These are phyloP conservation scores for Clavispora vitiphila DNA, from an alignment of 805 yeast species.

Conservation along the genomic window DNA sequence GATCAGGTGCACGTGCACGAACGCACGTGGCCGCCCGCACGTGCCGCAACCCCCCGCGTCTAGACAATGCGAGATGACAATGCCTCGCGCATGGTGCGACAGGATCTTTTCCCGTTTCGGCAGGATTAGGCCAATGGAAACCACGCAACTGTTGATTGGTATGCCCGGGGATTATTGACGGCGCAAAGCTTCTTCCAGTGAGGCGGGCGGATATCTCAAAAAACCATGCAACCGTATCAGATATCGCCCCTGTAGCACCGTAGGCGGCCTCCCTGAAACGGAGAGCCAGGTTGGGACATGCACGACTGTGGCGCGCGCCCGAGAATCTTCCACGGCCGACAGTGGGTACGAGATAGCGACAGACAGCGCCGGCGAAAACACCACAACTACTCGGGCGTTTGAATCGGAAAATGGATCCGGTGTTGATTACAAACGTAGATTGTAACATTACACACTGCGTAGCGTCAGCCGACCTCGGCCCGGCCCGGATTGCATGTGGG, in stretches of 20 bases:
- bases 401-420: neutral
- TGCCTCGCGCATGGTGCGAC: neutral
- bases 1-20: no score
- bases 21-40: no score
- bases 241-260: no score
- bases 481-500: neutral
- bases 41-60: neutral
- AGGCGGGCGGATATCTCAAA: no score
- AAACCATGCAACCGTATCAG: no score
- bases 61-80: neutral
- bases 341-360: neutral
- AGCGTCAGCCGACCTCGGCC: neutral
- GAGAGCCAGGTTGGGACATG: neutral
- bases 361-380: no score
- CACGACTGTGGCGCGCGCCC: neutral
- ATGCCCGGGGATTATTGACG: no score
- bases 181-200: no score
- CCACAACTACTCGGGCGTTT: neutral
- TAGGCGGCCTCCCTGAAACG: no score
- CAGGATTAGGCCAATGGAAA: neutral
- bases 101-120: neutral
- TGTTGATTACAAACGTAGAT: no score
- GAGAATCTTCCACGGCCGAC: neutral
- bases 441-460: no score
- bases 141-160: no score